Base-by-base conservation (phyloP, 2,329 filamentous ascomycete species). In the Aspergillus fischeri region DNA sequence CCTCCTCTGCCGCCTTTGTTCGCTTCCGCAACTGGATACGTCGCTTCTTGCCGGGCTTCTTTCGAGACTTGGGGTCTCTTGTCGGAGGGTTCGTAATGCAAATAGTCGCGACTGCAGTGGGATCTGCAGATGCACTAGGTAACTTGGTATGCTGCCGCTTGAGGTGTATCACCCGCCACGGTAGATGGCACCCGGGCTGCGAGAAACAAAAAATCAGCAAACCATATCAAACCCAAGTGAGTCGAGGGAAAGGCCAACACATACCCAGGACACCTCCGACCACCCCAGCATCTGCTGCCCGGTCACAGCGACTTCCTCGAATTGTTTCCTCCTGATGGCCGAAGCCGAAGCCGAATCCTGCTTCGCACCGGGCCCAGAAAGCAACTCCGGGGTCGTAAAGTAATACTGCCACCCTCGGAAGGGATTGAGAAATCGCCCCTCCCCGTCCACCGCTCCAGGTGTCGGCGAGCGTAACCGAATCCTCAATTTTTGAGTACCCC, bases 21-120 rank as follows among this genome's bases (percentile, higher is more conserved):
- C 67, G 66, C 60, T 75, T 77, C 45, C 75, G 75, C 35, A 77
- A 55, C 25, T 75, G 67, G 11, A 77, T 65, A 9, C 75, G 74
- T 2, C 75, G 67, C 63, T 77, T 77, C 58, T 77, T 77, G 9
- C 75, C 75, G 0, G 75, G 75, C 62, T 77, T 77, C 56, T 73
- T 76, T 42, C 66, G 66, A 5, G 71, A 68, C 52, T 67, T 67
- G 2, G 71, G 70, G 2, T 63, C 63, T 51, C 64, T 68, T 25
- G 63, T 60, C 14, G 63, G 41, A 1, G 57, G 63, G 14, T 65
- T 64, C 24, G 62, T 47, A 44, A 64, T 56, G 47, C 66, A 70
- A 11, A 66, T 58, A 3, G 64, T 56, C 11, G 67, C 57, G 20
- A 41, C 17, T 25, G 44, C 41, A 14, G 11, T 48, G 10, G 27